A percentile compares a stretch with the other conserved stretches of the same genome.
Evolutionary conservation across 2,329 filamentous ascomycete genomes (phyloP).

Genomic region (Pestalotiopsis sp.): DNA sequence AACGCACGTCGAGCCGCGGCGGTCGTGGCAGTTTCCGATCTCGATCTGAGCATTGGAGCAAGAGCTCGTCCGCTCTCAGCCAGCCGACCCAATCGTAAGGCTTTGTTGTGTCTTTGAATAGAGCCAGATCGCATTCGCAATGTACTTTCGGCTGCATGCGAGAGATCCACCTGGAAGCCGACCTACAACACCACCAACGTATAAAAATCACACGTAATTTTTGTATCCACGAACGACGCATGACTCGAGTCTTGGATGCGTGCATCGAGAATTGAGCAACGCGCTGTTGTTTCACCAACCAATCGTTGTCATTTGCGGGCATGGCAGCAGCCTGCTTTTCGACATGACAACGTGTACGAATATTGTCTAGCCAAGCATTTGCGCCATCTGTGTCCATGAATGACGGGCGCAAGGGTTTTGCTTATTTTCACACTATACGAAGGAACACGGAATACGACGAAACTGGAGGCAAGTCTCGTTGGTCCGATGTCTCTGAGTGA

Average conservation of each 20-base stretch:
- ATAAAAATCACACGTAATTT: not conserved
- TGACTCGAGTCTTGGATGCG: not conserved
- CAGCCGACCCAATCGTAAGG: conserved; percentile 10
- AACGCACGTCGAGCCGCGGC: conserved; percentile 20
- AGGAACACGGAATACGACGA: not conserved
- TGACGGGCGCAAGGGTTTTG: not conserved
- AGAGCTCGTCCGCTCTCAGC: conserved; percentile 17
- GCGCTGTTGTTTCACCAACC: not conserved
- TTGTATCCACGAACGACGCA: not conserved
- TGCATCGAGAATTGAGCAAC: not conserved
- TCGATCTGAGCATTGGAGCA: conserved; percentile 26
- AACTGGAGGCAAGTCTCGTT: not conserved
- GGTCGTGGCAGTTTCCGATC: conserved; percentile 19
- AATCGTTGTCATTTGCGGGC: not conserved
- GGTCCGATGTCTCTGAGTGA: not conserved
- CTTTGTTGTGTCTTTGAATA: not conserved
- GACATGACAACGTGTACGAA: conserved; percentile 3
- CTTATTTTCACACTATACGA: conserved; percentile 5
- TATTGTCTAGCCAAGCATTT: conserved; percentile 8
- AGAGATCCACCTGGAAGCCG: not conserved
- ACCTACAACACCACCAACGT: not conserved
- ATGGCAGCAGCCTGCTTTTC: not conserved
- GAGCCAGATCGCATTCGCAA: not conserved
- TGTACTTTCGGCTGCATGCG: not conserved
- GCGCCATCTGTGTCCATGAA: not conserved